Conservation (phyloP, 164 flowering plant species). For the Chimonanthus salicifolius region DNA sequence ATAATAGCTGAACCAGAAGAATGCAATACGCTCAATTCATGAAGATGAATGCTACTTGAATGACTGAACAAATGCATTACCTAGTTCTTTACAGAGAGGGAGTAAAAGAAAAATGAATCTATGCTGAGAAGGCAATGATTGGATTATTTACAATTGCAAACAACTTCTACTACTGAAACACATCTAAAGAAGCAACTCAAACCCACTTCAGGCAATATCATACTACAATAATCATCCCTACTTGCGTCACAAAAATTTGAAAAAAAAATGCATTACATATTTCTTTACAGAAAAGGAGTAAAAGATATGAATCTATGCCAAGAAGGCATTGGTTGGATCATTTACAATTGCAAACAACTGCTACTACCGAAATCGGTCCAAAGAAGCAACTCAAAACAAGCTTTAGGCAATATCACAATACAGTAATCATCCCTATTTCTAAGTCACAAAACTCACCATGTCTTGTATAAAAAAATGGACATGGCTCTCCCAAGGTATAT, state of each 20-base stretch:
- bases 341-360: slow-evolving; percentile 3
- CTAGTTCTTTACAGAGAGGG: too few relatives aligned
- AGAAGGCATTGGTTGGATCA: neutral
- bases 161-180: too few relatives aligned
- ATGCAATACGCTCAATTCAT: too few relatives aligned
- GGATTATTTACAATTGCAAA: too few relatives aligned
- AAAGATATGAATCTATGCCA: neutral
- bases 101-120: too few relatives aligned
- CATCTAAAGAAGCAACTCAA: neutral
- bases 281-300: neutral
- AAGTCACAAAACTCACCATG: neutral
- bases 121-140: too few relatives aligned
- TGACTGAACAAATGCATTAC: too few relatives aligned
- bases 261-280: neutral
- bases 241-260: neutral
- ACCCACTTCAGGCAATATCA: too few relatives aligned
- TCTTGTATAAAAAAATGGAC: neutral
- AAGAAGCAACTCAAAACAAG: neutral
- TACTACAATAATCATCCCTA: too few relatives aligned
- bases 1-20: too few relatives aligned
- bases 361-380: too few relatives aligned
- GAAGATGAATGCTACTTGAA: too few relatives aligned
- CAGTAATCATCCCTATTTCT: neutral
- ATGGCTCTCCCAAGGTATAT: neutral
- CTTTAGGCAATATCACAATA: neutral